Evolutionary conservation across 768 basidiomycete genomes (phyloP), one percentile per base, ranked within the genome.

Genomic region (Crepidotus variabilis): DNA sequence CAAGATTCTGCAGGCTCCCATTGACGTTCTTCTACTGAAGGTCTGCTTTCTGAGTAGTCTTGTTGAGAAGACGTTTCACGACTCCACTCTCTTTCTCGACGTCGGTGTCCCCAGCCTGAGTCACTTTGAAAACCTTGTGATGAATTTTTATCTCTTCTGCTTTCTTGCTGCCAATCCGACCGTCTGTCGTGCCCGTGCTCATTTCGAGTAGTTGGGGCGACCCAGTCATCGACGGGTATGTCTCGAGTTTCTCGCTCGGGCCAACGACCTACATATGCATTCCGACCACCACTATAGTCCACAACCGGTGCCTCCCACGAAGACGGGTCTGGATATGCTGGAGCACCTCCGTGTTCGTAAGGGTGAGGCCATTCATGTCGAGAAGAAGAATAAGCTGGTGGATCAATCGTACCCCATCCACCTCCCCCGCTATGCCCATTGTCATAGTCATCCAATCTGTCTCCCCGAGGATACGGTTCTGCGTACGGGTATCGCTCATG

Each of bases 1-100:
- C 88, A 90, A 5, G 80, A 77, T 22, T 85, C 80, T 35, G 85
- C 85, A 56, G 88, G 87, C 61, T 88, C 86, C 88, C 88, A 90
- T 56, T 83, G 72, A 50, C 88, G 81, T 51, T 86, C 82, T 65
- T 80, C 79, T 18, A 65, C 36, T 13, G 62, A 53, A 39, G 60
- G 65, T 20, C 66, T 67, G 45, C 71, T 72, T 65, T 71, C 70
- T 47, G 59, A 59, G n/a, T 63, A 55, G 57, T 75, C 61, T 57
- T 74, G 69, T 48, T 47, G 43, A 10, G 51, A 36, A 16, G 55
- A 18, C 49, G 47, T 7, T 20, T 67, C 66, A 36, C 57, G 54
- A 47, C 57, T 67, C 74, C 78, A 79, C 7, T 69, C 69, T 64
- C 75, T 76, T 54, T 77, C 77, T 57, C 73, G 72, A 51, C 79